Base-by-base conservation (phyloP, 495 filamentous ascomycete genomes). In the Penicillium cinerascens region DNA sequence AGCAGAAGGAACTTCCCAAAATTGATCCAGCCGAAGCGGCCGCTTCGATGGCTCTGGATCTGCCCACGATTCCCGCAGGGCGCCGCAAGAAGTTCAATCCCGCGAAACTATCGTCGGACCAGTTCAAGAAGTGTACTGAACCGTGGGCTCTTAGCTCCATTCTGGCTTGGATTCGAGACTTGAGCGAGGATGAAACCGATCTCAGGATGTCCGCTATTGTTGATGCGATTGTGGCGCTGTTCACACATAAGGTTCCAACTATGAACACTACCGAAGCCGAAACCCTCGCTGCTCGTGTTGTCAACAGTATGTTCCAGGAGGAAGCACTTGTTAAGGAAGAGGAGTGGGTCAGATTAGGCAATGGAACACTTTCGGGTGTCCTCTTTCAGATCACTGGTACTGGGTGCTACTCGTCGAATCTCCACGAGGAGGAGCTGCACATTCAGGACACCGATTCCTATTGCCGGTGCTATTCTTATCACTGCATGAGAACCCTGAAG, bases 241-340 rank as follows among this genome's bases (percentile, higher is more conserved):
- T 99, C 65, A 96, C 91, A 15, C 84, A 91, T 71, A 96, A 96
- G 68, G 91, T 99, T 2, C 91, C 95, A 1, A 99, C 92, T 0
- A 97, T 99, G 93, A 97, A 99, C 60, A 91, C 91, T 41, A 91
- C 93, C 2, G 93, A 97, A 77, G 95, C 95, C 2, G 93, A 99
- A 64, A 85, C 86, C 6, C 75, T 99, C 18, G 87, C 88, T 42
- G 80, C 84, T 40, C 83, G 81, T 44, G 88, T 96, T 1, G 88
- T 96, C 2, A 75, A 81, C 35, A 82, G 86, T 29, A 95, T 99
- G 91, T 78, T 91, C 47, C 74, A 79, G 2, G 83, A 86, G 39
- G 90, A 85, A 20, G 87, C 87, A 11, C 68, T 99, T 36, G 75
- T 95, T 8, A 85, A 87, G 18, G 92, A 96, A 25, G 93, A 99